These are phyloP conservation scores for Berberis vulgaris DNA, from an alignment of 164 flowering plant genomes.

Conservation along the genomic window DNA sequence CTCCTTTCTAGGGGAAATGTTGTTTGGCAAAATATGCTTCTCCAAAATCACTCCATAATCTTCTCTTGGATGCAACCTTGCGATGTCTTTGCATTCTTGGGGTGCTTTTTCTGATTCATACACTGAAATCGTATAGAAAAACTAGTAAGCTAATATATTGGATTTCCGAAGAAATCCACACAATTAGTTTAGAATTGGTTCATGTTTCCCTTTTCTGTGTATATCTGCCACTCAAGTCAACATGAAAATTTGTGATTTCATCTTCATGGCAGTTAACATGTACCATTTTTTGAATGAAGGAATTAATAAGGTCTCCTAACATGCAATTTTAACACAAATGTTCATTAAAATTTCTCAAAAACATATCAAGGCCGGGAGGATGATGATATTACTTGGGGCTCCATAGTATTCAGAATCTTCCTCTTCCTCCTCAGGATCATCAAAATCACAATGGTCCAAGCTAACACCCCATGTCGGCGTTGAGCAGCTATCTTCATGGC, in stretches of 20 bases:
- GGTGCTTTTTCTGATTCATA: conserved; percentile 72
- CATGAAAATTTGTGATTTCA: too few relatives aligned
- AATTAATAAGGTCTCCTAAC: too few relatives aligned
- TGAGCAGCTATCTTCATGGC: conserved; percentile 14
- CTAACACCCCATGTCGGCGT: conserved; percentile 47
- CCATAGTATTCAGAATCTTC: conserved; percentile 57
- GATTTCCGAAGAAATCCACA: too few relatives aligned
- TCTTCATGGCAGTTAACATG: too few relatives aligned
- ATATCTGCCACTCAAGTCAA: too few relatives aligned
- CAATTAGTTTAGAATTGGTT: too few relatives aligned
- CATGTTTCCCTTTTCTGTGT: too few relatives aligned
- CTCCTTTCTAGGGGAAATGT: neutral
- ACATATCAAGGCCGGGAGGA: neutral
- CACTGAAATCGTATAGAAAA: conserved; percentile 31
- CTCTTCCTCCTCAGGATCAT: conserved; percentile 29
- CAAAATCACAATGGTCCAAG: conserved; percentile 23
- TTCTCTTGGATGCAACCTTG: conserved; percentile 39
- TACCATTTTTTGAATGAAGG: too few relatives aligned
- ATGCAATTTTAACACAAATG: too few relatives aligned
- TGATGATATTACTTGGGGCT: conserved; percentile 52
- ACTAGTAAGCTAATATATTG: too few relatives aligned
- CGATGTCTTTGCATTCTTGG: conserved; percentile 28
- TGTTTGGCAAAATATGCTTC: conserved; percentile 18
- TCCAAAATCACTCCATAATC: conserved; percentile 22
- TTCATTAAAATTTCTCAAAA: neutral